Conservation (phyloP, 768 basidiomycete species). For the Hydnum rufescens region DNA sequence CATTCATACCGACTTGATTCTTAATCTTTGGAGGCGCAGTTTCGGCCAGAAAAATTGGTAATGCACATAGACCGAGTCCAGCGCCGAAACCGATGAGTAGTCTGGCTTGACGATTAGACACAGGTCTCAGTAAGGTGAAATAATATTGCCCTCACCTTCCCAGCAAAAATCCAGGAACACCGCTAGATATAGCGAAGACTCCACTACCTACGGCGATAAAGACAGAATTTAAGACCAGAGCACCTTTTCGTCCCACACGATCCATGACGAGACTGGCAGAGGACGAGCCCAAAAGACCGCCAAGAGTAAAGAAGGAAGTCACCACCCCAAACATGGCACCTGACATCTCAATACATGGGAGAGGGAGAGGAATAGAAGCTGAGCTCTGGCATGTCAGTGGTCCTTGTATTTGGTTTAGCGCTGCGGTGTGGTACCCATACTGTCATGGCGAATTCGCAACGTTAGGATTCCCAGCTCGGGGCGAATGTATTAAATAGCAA, state of each 20-base stretch:
- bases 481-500: no score
- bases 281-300: slow-evolving; percentile 65
- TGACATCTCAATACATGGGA: slow-evolving; percentile 62
- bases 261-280: slow-evolving; percentile 50
- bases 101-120: no score
- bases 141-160: slow-evolving; percentile 8
- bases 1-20: slow-evolving; percentile 12
- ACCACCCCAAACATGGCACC: slow-evolving; percentile 59
- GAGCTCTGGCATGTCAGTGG: slow-evolving; percentile 45
- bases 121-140: no score
- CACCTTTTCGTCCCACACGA: slow-evolving; percentile 46
- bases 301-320: slow-evolving; percentile 71
- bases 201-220: slow-evolving; percentile 37
- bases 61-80: slow-evolving; percentile 11
- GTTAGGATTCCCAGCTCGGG: no score
- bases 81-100: slow-evolving; percentile 7
- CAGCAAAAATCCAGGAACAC: slow-evolving; percentile 2
- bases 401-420: slow-evolving; percentile 72
- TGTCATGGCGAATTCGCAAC: slow-evolving; percentile 14
- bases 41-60: slow-evolving; percentile 19
- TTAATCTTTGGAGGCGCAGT: slow-evolving; percentile 19
- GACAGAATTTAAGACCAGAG: slow-evolving; percentile 36
- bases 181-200: slow-evolving; percentile 16
- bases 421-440: slow-evolving; percentile 89
- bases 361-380: slow-evolving; percentile 9